Evolutionary conservation across 352 stramenopile genomes (phyloP).

Genomic region (Phytopythium litorale): DNA sequence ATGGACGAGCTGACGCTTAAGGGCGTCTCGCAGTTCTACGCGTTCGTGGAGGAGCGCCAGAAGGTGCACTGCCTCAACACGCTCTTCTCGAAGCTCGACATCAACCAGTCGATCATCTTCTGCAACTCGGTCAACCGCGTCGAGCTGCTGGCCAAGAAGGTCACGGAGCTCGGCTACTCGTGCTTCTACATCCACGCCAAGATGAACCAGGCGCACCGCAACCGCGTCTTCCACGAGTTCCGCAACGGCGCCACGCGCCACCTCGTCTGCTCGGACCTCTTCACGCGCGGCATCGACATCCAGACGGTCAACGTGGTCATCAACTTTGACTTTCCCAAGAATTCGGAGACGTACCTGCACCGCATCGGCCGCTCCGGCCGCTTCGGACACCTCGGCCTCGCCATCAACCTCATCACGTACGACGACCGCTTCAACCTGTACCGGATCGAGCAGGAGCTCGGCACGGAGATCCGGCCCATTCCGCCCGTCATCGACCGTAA

Average conservation of each 20-base stretch:
- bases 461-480: slow-evolving; percentile 99
- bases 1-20: slow-evolving; percentile 99
- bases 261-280: slow-evolving; percentile 98
- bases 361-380: slow-evolving; percentile 98
- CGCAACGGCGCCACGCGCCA: slow-evolving; percentile 96
- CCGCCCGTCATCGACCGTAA: slow-evolving; percentile 97
- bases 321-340: slow-evolving; percentile 99
- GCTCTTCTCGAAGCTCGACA: slow-evolving; percentile 98
- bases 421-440: slow-evolving; percentile 98
- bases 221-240: slow-evolving; percentile 99
- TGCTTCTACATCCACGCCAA: slow-evolving; percentile 99
- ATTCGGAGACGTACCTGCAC: slow-evolving; percentile 99
- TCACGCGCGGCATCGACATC: slow-evolving; percentile 99
- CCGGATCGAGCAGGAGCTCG: slow-evolving; percentile 98
- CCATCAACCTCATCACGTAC: slow-evolving; percentile 99
- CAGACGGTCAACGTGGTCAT: slow-evolving; percentile 99
- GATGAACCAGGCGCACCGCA: slow-evolving; percentile 99
- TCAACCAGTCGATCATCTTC: slow-evolving; percentile 99
- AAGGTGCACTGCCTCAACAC: slow-evolving; percentile 99
- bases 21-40: slow-evolving; percentile 99
- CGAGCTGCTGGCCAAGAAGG: slow-evolving; percentile 99
- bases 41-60: slow-evolving; percentile 98
- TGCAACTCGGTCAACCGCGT: slow-evolving; percentile 99
- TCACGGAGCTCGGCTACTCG: slow-evolving; percentile 98
- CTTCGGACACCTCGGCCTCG: slow-evolving; percentile 98